These are phyloP conservation scores for Penicillium canariense DNA, from an alignment of 495 filamentous ascomycete species.

Conservation along the genomic window DNA sequence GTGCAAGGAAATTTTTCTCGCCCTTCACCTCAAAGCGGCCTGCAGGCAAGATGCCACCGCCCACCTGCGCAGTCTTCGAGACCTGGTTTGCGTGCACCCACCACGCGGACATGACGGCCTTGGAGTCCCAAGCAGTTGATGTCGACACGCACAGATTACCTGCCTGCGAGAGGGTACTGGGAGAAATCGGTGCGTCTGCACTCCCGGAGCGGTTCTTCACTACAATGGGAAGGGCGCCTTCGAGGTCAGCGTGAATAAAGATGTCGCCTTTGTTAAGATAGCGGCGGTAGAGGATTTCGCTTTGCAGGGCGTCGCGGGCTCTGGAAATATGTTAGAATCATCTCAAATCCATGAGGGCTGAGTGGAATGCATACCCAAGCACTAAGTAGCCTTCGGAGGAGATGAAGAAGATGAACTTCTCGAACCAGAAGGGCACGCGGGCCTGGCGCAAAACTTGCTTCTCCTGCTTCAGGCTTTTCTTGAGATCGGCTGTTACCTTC, in stretches of 20 bases:
- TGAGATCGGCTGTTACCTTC: slow-evolving; percentile 83
- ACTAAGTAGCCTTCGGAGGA: slow-evolving; percentile 95
- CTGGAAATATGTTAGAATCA: slow-evolving; percentile 33
- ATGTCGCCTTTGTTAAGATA: slow-evolving; percentile 86
- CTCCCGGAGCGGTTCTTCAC: slow-evolving; percentile 78
- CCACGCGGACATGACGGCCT: slow-evolving; percentile 91
- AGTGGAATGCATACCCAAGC: slow-evolving; percentile 49
- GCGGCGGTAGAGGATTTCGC: slow-evolving; percentile 81
- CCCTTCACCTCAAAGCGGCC: slow-evolving; percentile 80
- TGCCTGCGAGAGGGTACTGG: slow-evolving; percentile 86
- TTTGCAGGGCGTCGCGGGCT: slow-evolving; percentile 85
- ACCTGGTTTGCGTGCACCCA: slow-evolving; percentile 90
- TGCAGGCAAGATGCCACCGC: slow-evolving; percentile 68
- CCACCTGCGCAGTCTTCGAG: slow-evolving; percentile 71
- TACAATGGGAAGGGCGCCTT: slow-evolving; percentile 77
- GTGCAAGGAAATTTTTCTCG: slow-evolving; percentile 86
- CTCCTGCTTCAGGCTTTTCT: slow-evolving; percentile 84
- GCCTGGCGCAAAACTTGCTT: slow-evolving; percentile 84
- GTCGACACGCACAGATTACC: slow-evolving; percentile 79
- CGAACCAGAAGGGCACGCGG: slow-evolving; percentile 85
- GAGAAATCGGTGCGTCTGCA: slow-evolving; percentile 81
- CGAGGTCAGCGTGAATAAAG: slow-evolving; percentile 86
- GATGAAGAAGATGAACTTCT: slow-evolving; percentile 93
- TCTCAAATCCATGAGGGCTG: neutral
- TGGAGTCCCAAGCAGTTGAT: slow-evolving; percentile 91